Base-by-base conservation (phyloP, 805 yeast genomes). In the Debaryomyces prosopidis region DNA sequence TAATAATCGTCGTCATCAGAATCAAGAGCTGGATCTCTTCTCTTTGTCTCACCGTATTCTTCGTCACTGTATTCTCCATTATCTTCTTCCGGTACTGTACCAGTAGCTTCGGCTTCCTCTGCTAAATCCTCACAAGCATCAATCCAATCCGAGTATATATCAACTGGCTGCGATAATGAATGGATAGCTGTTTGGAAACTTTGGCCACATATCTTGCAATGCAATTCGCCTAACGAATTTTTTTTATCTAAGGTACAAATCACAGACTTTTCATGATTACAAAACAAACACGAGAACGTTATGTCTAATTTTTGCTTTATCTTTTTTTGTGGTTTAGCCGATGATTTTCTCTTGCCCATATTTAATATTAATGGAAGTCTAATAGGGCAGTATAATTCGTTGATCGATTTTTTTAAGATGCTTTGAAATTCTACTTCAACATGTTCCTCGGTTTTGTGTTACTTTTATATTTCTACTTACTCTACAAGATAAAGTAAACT, bases 91-190 rank as follows among this genome's bases (percentile, higher is more conserved):
- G 45, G 56, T 3, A 17, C 43, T 6, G 36, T 60, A 8, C 58
- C 63, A 11, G 47, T 52, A 14, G 52, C 63, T 4, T 65, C 71
- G 19, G 70, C 70, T 26, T 85, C 89, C 53, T 86, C 88, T 0
- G 92, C 94, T 42, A 87, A 85, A 28, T 87, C 89, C 58, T 87
- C 95, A 68, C 92, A 87, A 1, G 98, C 98, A 72, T 92, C 99
- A 43, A 89, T 89, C 99, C 99, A 92, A 64, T 92, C 98, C 40
- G 96, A 85, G 62, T 92, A 92, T 12, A 92, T 87, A 68, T 92
- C 99, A 35, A 92, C 90, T 0, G 99, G 96, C 46, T 88, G 96
- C 12, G 89, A 82, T 42, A 86, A 71, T 3, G 89, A 80, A 63
- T 89, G 89, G 54, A 91, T 89, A 39, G 90, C 82, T 3, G 96